Evolutionary conservation across 2,329 filamentous ascomycete genomes (phyloP).

Genomic region (Tolypocladium ophioglossoides): DNA sequence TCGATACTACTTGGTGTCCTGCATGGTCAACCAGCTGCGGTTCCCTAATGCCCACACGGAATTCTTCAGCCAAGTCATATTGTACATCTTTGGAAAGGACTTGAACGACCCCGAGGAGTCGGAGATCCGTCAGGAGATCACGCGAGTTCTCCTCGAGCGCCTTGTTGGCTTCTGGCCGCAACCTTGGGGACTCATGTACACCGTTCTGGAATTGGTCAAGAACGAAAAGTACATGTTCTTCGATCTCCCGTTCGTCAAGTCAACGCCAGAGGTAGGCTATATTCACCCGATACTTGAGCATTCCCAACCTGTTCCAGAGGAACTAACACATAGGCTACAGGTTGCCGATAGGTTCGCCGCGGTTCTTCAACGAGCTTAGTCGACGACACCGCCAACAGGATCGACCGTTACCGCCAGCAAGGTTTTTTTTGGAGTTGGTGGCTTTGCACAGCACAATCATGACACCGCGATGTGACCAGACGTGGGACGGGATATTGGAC

Average conservation of each 20-base stretch:
- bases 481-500: not conserved
- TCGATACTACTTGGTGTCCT: conserved; percentile 73
- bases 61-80: conserved; percentile 79
- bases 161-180: conserved; percentile 84
- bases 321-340: conserved; percentile 11
- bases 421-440: not conserved
- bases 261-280: conserved; percentile 66
- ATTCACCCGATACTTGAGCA: not conserved
- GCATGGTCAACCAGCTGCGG: conserved; percentile 84
- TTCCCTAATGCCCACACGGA: conserved; percentile 84
- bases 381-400: not conserved
- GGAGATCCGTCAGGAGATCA: conserved; percentile 83
- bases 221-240: conserved; percentile 89
- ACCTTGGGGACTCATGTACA: conserved; percentile 88
- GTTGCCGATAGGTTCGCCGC: conserved; percentile 25
- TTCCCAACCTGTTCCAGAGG: not conserved
- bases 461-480: not conserved
- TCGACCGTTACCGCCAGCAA: not conserved
- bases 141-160: conserved; percentile 78
- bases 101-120: conserved; percentile 62
- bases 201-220: conserved; percentile 80
- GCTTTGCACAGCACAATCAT: not conserved
- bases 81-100: conserved; percentile 77
- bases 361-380: conserved; percentile 22
- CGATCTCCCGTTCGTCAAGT: conserved; percentile 84